A percentile compares a stretch with the other conserved stretches of the same genome.
Conservation (phyloP, 306 rosid genomes). For the Canavalia ensiformis region DNA sequence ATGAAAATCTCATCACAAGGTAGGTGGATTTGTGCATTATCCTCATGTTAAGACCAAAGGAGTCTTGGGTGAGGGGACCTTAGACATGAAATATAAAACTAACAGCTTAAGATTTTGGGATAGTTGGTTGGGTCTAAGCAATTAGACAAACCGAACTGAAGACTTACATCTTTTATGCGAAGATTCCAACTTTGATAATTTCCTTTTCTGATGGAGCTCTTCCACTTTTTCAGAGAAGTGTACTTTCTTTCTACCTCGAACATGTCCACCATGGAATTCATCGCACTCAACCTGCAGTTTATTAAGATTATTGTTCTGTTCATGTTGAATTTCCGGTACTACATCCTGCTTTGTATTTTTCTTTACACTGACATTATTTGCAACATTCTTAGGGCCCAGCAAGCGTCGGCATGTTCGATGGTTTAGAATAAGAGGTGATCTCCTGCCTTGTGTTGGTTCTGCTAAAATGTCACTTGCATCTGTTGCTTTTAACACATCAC, state of each 20-base stretch:
- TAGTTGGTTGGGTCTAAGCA: not conserved
- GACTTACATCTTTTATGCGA: slow-evolving; percentile 54
- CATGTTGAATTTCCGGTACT: slow-evolving; percentile 48
- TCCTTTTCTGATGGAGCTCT: slow-evolving; percentile 55
- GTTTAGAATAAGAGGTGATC: slow-evolving; percentile 54
- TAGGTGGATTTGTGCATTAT: slow-evolving; percentile 6
- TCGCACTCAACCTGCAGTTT: slow-evolving; percentile 46
- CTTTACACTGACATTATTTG: slow-evolving; percentile 45
- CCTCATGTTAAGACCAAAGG: not conserved
- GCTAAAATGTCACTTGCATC: slow-evolving; percentile 42
- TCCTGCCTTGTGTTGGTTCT: slow-evolving; percentile 50
- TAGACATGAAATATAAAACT: not conserved
- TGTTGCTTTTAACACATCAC: slow-evolving; percentile 44
- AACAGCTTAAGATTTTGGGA: not conserved
- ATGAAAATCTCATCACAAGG: not conserved
- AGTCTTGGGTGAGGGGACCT: not conserved
- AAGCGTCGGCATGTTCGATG: slow-evolving; percentile 44
- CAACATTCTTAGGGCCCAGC: slow-evolving; percentile 54
- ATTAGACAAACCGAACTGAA: slow-evolving; percentile 18
- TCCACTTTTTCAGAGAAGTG: slow-evolving; percentile 68
- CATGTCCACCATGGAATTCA: slow-evolving; percentile 47
- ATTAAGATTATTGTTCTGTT: slow-evolving; percentile 46
- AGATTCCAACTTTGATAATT: slow-evolving; percentile 53
- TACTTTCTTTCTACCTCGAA: slow-evolving; percentile 64
- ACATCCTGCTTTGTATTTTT: slow-evolving; percentile 42